phyloP scores from a whole-genome alignment of 192 early-diverging fungal species.

The Coemansia sp. region DNA sequence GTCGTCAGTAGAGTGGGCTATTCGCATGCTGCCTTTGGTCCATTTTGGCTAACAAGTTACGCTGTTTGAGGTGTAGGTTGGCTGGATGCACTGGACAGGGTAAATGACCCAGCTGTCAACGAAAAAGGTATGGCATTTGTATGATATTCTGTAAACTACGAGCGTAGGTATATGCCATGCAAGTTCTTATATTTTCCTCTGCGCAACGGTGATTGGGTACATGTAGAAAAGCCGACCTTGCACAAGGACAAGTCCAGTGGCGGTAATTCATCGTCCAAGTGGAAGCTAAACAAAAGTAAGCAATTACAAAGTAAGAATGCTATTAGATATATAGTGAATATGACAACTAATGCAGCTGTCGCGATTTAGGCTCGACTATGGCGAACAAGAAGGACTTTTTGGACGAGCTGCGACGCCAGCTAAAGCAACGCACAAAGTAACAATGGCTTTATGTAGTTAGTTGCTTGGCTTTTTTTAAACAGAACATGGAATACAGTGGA shows the following conservation, averaged over 20 bases:
- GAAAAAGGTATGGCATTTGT: slow-evolving; percentile 7
- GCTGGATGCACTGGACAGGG: slow-evolving; percentile 42
- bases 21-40: neutral
- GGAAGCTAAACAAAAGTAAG: slow-evolving; percentile 31
- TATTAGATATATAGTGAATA: neutral
- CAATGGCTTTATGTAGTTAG: neutral
- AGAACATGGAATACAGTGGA: neutral
- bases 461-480: neutral
- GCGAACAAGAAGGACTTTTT: slow-evolving; percentile 51
- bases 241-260: slow-evolving; percentile 18
- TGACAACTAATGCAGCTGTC: neutral
- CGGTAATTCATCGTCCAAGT: slow-evolving; percentile 8
- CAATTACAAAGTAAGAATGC: neutral
- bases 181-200: neutral
- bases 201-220: neutral
- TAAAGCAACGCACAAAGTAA: neutral
- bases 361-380: slow-evolving; percentile 40
- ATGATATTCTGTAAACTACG: neutral
- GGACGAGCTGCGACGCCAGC: slow-evolving; percentile 44
- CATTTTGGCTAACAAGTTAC: neutral
- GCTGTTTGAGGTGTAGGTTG: slow-evolving; percentile 18
- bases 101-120: slow-evolving; percentile 10
- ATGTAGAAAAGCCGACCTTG: slow-evolving; percentile 33
- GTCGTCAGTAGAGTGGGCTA: neutral
- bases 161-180: neutral